A percentile compares a stretch with the other conserved stretches of the same genome.
Evolutionary conservation across 208 protist genomes (phyloP).

Genomic region (Leishmania tropica): DNA sequence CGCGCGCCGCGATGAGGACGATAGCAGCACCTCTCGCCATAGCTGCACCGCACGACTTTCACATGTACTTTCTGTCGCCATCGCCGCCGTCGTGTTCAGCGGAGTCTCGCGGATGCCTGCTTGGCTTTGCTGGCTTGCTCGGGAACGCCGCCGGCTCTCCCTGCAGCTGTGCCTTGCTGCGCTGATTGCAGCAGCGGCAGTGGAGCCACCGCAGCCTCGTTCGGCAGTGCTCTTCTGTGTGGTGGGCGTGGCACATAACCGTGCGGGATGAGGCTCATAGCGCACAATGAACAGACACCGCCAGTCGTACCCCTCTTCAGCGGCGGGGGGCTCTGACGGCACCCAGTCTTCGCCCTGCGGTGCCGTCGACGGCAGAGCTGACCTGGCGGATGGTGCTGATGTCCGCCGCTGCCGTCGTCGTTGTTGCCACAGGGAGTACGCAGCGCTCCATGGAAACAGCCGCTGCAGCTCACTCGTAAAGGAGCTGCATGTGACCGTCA

Average conservation of each 20-base stretch:
- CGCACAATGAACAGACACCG: slow-evolving; percentile 32
- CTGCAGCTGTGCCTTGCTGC: not conserved
- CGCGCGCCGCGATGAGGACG: not conserved
- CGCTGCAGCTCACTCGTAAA: slow-evolving; percentile 18
- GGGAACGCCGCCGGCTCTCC: not conserved
- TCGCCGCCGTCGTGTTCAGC: not conserved
- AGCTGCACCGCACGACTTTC: slow-evolving; percentile 15
- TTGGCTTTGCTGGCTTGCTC: not conserved
- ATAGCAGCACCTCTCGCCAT: slow-evolving; percentile 1
- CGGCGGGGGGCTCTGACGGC: not conserved
- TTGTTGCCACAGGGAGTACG: slow-evolving; percentile 4
- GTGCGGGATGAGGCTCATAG: not conserved
- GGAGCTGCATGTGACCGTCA: slow-evolving; percentile 30
- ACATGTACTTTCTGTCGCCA: not conserved
- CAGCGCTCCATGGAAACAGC: slow-evolving; percentile 28
- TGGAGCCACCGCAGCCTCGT: not conserved
- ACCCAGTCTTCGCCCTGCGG: not conserved
- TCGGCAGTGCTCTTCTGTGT: not conserved
- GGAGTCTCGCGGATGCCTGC: not conserved
- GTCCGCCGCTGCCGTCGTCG: no score
- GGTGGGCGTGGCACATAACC: not conserved
- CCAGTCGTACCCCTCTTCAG: slow-evolving; percentile 24
- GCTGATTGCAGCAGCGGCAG: not conserved
- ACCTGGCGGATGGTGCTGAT: not conserved
- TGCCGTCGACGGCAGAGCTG: not conserved